These are phyloP conservation scores for Picea glauca DNA, from an alignment of 75 land plant species.

Conservation along the genomic window DNA sequence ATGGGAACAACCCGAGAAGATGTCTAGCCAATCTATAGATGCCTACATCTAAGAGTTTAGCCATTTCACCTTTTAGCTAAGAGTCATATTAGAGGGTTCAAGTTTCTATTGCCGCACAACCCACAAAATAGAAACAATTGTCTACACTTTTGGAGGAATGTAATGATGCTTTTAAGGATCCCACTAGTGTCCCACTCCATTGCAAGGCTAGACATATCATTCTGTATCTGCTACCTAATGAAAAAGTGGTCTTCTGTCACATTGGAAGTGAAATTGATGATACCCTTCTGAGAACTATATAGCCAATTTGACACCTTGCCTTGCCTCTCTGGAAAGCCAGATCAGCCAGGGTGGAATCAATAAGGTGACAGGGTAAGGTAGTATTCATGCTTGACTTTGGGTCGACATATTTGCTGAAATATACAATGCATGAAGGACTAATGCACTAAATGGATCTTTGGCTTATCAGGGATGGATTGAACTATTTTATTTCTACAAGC, in stretches of 20 bases:
- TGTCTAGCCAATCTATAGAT: too few relatives aligned
- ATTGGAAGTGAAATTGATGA: constrained; percentile 9
- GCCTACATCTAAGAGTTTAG: too few relatives aligned
- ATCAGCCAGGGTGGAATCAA: constrained; percentile 4
- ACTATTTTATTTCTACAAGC: constrained; percentile 55
- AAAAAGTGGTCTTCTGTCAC: not conserved
- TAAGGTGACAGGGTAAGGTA: constrained; percentile 5
- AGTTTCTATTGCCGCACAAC: too few relatives aligned
- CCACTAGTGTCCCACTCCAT: too few relatives aligned
- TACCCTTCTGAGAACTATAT: not conserved
- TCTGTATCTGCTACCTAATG: not conserved
- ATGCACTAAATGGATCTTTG: not conserved
- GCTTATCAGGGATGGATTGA: constrained; percentile 49
- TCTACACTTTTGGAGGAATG: too few relatives aligned
- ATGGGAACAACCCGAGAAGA: too few relatives aligned
- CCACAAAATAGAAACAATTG: too few relatives aligned
- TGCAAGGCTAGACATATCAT: not conserved
- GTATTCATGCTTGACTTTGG: not conserved
- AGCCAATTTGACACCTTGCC: not conserved
- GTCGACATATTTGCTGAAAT: not conserved
- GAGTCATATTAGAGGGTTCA: too few relatives aligned
- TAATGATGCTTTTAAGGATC: too few relatives aligned
- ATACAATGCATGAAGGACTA: not conserved
- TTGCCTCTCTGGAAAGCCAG: constrained; percentile 3
- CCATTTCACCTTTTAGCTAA: too few relatives aligned